These are phyloP conservation scores for Primulina huaijiensis DNA, from an alignment of 257 asterid species.

Conservation along the genomic window DNA sequence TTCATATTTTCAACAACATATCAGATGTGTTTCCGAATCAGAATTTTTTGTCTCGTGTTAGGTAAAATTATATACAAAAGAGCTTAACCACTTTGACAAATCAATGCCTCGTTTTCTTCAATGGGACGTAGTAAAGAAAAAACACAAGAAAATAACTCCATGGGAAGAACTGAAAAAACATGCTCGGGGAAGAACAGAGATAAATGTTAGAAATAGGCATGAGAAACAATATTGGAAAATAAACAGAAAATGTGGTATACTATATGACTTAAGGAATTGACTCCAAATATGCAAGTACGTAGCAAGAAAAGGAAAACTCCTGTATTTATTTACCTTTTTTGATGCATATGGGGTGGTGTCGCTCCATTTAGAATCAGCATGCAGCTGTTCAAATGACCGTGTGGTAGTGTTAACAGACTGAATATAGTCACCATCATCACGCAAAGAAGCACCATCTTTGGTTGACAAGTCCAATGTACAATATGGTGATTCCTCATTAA, in stretches of 20 bases:
- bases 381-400: background rate
- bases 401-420: conserved; percentile 35
- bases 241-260: background rate
- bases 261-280: background rate
- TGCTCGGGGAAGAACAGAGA: too few species aligned
- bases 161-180: too few species aligned
- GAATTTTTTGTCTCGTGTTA: background rate
- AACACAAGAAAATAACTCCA: background rate
- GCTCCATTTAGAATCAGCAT: too few species aligned
- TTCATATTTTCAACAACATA: background rate
- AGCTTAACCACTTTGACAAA: conserved; percentile 14
- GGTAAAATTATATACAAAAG: conserved; percentile 9
- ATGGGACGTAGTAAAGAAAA: conserved; percentile 10
- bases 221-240: background rate
- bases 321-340: too few species aligned
- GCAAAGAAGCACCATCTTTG: conserved; percentile 44
- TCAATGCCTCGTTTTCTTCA: background rate
- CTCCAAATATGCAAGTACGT: background rate
- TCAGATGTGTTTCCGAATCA: background rate
- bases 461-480: conserved; percentile 43
- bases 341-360: too few species aligned
- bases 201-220: background rate
- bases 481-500: conserved; percentile 77
- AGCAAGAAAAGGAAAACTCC: too few species aligned
- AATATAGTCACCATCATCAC: conserved; percentile 53